Conservation (phyloP, 768 basidiomycete genomes). For the Agaricus subrufescens region DNA sequence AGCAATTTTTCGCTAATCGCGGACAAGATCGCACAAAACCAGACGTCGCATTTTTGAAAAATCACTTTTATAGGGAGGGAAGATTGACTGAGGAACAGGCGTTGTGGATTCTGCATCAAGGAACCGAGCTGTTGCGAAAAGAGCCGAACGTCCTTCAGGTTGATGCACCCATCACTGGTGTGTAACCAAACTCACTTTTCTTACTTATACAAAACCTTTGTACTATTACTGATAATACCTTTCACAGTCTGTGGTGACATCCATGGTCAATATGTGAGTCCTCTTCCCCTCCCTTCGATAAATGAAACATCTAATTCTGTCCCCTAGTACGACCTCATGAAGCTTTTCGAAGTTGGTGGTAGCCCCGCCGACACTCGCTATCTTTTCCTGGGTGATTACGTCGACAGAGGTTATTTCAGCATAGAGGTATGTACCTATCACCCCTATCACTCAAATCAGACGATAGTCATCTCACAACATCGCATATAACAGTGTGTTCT, state of each 20-base stretch:
- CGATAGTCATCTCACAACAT: slow-evolving; percentile 8
- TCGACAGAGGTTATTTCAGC: slow-evolving; percentile 91
- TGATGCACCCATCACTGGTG: slow-evolving; percentile 97
- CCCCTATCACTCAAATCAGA: neutral
- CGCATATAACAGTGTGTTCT: slow-evolving; percentile 73
- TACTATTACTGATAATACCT: neutral
- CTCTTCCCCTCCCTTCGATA: slow-evolving; percentile 8
- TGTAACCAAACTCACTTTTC: slow-evolving; percentile 18
- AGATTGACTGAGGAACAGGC: slow-evolving; percentile 93
- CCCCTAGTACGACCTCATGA: slow-evolving; percentile 86
- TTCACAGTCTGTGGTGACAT: slow-evolving; percentile 93
- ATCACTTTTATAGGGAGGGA: slow-evolving; percentile 98
- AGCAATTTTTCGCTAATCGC: slow-evolving; percentile 82
- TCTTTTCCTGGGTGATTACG: slow-evolving; percentile 90
- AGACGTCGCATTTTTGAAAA: slow-evolving; percentile 94
- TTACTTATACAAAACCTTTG: neutral
- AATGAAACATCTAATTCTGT: slow-evolving; percentile 1
- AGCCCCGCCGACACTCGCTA: slow-evolving; percentile 93
- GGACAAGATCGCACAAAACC: slow-evolving; percentile 83
- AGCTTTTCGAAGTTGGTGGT: slow-evolving; percentile 90
- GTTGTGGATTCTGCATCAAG: slow-evolving; percentile 85
- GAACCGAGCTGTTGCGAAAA: slow-evolving; percentile 72
- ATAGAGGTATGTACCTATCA: slow-evolving; percentile 59
- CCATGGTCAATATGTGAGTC: slow-evolving; percentile 95
- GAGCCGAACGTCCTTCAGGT: slow-evolving; percentile 92